These are phyloP conservation scores for Fusarium sterilihyphosum DNA, from an alignment of 2,329 filamentous ascomycete genomes.

Conservation along the genomic window DNA sequence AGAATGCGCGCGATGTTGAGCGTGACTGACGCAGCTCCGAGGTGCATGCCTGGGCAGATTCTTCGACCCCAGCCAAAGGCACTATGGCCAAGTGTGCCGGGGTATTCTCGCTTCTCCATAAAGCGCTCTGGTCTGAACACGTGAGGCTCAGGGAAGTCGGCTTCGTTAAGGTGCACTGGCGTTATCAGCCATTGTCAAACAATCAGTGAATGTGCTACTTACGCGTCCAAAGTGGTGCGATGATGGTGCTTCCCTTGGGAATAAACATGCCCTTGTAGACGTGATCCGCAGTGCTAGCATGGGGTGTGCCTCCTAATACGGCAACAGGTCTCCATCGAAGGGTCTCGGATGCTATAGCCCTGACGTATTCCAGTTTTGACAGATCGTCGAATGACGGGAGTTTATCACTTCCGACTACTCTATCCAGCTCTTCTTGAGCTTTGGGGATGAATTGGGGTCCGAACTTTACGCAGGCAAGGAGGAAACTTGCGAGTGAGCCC, in stretches of 20 bases:
- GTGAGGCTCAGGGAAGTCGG: conserved; percentile 53
- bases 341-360: conserved; percentile 52
- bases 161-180: conserved; percentile 53
- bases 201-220: conserved; percentile 24
- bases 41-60: conserved; percentile 57
- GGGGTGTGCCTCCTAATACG: conserved; percentile 56
- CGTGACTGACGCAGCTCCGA: conserved; percentile 61
- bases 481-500: conserved; percentile 59
- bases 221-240: conserved; percentile 55
- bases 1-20: conserved; percentile 59
- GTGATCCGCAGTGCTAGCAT: conserved; percentile 56
- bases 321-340: conserved; percentile 55
- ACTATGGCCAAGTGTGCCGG: conserved; percentile 50
- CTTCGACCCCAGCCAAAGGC: conserved; percentile 55
- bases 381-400: conserved; percentile 53
- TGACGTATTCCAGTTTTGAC: conserved; percentile 46
- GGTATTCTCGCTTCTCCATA: conserved; percentile 48
- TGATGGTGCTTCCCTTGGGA: conserved; percentile 54
- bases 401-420: conserved; percentile 49
- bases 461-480: conserved; percentile 63
- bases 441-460: conserved; percentile 59
- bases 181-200: accelerated
- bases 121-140: conserved; percentile 52
- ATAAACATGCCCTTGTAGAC: conserved; percentile 56
- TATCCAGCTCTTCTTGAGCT: conserved; percentile 52